Evolutionary conservation across 495 filamentous ascomycete species (phyloP).

Genomic region (Talaromyces trachyspermus): DNA sequence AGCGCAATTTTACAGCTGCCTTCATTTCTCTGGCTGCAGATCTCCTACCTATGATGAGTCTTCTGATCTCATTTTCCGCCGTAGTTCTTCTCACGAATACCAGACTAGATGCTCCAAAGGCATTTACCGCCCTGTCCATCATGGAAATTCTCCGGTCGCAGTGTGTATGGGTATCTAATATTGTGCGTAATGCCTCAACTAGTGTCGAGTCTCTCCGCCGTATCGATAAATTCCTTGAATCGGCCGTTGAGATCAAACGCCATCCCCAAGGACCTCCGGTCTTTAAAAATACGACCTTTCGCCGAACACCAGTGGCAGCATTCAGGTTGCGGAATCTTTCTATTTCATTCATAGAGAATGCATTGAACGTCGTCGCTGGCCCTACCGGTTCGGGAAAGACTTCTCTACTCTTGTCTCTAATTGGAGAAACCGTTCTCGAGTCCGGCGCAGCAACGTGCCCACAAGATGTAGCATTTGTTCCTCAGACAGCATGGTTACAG

Average conservation of each 20-base stretch:
- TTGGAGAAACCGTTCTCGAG: constrained; percentile 60
- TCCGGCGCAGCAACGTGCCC: constrained; percentile 40
- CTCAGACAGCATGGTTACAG: constrained; percentile 45
- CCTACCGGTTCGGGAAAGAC: constrained; percentile 56
- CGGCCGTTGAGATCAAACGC: constrained; percentile 27
- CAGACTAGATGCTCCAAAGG: constrained; percentile 36
- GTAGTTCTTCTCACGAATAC: constrained; percentile 34
- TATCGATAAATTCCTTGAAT: constrained; percentile 38
- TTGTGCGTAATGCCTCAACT: constrained; percentile 30
- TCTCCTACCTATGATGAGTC: constrained; percentile 30
- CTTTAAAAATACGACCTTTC: constrained; percentile 25
- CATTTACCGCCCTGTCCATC: constrained; percentile 40
- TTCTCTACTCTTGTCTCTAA: constrained; percentile 58
- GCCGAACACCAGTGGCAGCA: constrained; percentile 17
- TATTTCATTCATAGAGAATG: constrained; percentile 41
- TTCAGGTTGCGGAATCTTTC: constrained; percentile 41
- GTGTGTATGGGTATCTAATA: constrained; percentile 29
- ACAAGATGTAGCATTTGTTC: constrained; percentile 42
- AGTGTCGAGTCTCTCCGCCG: constrained; percentile 38
- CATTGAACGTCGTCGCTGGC: constrained; percentile 45
- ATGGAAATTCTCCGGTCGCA: constrained; percentile 36
- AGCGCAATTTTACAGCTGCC: constrained; percentile 31
- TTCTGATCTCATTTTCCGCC: constrained; percentile 37
- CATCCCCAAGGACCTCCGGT: constrained; percentile 36
- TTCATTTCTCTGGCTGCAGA: constrained; percentile 22